phyloP scores from a whole-genome alignment of 2,329 filamentous ascomycete genomes.

The Colletotrichum phormii region DNA sequence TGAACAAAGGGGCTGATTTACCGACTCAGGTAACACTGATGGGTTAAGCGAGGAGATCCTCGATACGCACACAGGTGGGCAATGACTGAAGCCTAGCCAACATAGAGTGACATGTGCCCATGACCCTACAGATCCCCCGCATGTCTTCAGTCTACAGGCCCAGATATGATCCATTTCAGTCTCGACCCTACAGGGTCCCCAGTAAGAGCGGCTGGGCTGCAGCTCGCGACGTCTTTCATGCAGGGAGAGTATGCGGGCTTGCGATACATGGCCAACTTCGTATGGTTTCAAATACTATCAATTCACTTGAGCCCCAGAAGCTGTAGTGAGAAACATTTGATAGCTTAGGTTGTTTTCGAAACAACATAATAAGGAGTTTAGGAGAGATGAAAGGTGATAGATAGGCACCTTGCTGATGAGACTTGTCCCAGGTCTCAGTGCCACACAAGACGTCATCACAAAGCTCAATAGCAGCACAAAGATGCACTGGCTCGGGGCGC shows the following conservation, averaged over 20 bases:
- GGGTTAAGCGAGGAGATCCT: background rate
- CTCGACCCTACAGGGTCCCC: background rate
- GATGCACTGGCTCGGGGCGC: background rate
- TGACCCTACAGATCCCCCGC: background rate
- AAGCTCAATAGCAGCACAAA: background rate
- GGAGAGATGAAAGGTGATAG: background rate
- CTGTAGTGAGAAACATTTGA: background rate
- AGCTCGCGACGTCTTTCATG: background rate
- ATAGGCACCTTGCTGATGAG: constrained; percentile 50
- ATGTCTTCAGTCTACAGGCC: background rate
- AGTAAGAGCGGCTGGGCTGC: background rate
- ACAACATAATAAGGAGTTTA: background rate
- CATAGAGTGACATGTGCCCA: background rate
- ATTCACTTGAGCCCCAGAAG: background rate
- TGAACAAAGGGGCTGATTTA: background rate
- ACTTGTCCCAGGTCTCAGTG: constrained; percentile 57
- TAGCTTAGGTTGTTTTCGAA: background rate
- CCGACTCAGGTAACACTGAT: background rate
- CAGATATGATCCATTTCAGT: background rate
- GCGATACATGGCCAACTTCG: background rate
- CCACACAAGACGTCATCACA: constrained; percentile 33
- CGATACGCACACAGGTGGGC: background rate
- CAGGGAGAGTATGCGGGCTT: background rate
- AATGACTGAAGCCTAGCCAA: background rate
- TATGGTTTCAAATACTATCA: background rate